Base-by-base conservation (phyloP, 805 yeast species). In the Yamadazyma endophytica region DNA sequence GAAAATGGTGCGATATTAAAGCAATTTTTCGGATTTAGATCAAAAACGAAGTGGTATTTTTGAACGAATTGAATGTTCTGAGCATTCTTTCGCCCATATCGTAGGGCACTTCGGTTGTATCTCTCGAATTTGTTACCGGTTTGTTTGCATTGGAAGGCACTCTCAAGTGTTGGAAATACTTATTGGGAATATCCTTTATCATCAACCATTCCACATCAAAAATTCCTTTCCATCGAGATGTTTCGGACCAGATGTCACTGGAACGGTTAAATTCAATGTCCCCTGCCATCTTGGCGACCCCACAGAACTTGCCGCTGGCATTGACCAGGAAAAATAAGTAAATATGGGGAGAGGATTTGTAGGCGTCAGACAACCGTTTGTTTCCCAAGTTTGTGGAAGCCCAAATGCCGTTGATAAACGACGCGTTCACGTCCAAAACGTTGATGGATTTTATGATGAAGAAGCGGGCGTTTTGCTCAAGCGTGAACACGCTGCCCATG, bases 301-400 rank as follows among this genome's bases (percentile, higher is more conserved):
- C 82, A 49, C 78, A 73, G 43, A 76, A 76, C 36, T 62, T 66
- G 0, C 80, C 79, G 9, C 77, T 70, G 2, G 66, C 65, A 44
- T 77, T 77, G 1, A 76, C 81, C 42, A 77, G 75, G 44, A 75
- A 77, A 41, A 77, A 68, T 16, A 78, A 50, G 40, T 60, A 71
- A 0, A 78, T 49, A 8, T 52, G 48, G 2, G 46, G 52, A 3
- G 42, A 29, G n/a, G n/a, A 9, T 17, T 31, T 18, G 13, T 36
- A 24, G 0, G 79, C 75, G 32, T 54, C 60, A 26, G 69, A 59
- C 26, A 77, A 54, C 30, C 80, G 54, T 36, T 61, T 67, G 42
- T 76, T 77, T 0, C 82, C 83, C 31, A 68, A 54, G 18, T 64
- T 71, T 0, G 82, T 77, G 1, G 82, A 75, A 0, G 81, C 65